A percentile compares a stretch with the other conserved stretches of the same genome.
phyloP scores from a whole-genome alignment of 768 basidiomycete species.

The Boletus rubescentipes region DNA sequence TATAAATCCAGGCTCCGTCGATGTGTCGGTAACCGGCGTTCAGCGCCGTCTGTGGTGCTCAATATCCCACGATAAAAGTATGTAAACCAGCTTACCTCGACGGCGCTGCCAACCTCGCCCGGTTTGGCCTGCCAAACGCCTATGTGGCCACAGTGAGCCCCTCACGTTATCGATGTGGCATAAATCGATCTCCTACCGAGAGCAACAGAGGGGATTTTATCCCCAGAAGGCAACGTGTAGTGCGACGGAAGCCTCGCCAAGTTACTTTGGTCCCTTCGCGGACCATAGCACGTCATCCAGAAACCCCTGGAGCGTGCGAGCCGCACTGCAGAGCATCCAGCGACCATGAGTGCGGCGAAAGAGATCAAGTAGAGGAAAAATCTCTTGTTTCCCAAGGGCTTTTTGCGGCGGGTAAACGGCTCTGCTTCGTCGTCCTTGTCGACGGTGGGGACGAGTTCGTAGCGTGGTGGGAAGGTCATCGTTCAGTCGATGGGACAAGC shows the following conservation, averaged over 20 bases:
- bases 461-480: conserved; percentile 26
- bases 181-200: conserved; percentile 42
- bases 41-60: conserved; percentile 47
- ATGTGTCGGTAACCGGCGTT: conserved; percentile 68
- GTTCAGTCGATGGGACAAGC: neutral
- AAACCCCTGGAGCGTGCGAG: conserved; percentile 21
- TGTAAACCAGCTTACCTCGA: conserved; percentile 44
- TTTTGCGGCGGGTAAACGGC: neutral
- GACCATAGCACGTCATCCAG: conserved; percentile 18
- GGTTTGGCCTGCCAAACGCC: conserved; percentile 62
- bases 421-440: conserved; percentile 15
- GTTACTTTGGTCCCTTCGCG: conserved; percentile 21
- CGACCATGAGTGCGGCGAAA: conserved; percentile 23
- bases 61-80: neutral
- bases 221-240: conserved; percentile 63
- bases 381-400: conserved; percentile 17
- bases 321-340: conserved; percentile 16
- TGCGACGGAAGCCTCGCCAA: conserved; percentile 40
- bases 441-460: conserved; percentile 25
- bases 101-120: conserved; percentile 65
- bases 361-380: conserved; percentile 23
- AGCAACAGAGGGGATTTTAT: conserved; percentile 66
- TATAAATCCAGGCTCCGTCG: conserved; percentile 71
- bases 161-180: neutral
- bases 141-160: conserved; percentile 21